phyloP scores from a whole-genome alignment of 345 rosid genomes.

The Arabis hirsuta region DNA sequence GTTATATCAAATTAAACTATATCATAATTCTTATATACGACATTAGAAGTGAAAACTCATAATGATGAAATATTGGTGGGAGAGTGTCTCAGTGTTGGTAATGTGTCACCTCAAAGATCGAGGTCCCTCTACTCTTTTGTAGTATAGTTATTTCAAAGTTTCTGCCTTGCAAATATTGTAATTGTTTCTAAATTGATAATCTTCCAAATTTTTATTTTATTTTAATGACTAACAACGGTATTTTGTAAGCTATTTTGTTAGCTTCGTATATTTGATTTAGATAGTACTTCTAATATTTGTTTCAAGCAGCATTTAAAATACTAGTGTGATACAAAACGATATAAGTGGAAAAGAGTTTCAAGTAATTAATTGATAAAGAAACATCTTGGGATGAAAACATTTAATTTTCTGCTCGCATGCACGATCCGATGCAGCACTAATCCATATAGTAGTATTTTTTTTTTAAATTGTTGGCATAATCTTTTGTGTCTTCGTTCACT shows the following conservation, averaged over 20 bases:
- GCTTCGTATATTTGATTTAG: slow-evolving; percentile 3
- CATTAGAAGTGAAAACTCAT: slow-evolving; percentile 27
- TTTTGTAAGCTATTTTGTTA: slow-evolving; percentile 37
- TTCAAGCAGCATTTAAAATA: slow-evolving; percentile 20
- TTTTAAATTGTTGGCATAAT: not conserved
- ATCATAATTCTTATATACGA: slow-evolving; percentile 3
- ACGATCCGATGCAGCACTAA: slow-evolving; percentile 42
- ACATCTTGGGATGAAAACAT: not conserved
- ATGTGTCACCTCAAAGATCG: slow-evolving; percentile 44
- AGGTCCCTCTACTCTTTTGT: slow-evolving; percentile 43
- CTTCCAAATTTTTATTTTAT: not conserved
- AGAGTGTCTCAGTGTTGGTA: slow-evolving; percentile 42
- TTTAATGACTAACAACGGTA: not conserved
- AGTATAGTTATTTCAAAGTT: slow-evolving; percentile 30
- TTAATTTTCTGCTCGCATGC: slow-evolving; percentile 12
- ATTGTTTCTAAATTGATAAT: not conserved
- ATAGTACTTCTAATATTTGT: slow-evolving; percentile 3
- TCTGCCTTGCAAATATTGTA: slow-evolving; percentile 29
- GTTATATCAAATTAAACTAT: not conserved
- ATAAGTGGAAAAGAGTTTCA: not conserved
- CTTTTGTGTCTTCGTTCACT: not conserved
- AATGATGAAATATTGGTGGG: slow-evolving; percentile 44
- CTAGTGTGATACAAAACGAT: slow-evolving; percentile 3
- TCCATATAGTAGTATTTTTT: slow-evolving; percentile 26
- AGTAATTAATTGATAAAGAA: slow-evolving; percentile 12